Percentiles rank a stretch among this genome's conserved stretches.
These are phyloP conservation scores for Lipomyces starkeyi DNA, from an alignment of 805 yeast genomes.

Conservation along the genomic window DNA sequence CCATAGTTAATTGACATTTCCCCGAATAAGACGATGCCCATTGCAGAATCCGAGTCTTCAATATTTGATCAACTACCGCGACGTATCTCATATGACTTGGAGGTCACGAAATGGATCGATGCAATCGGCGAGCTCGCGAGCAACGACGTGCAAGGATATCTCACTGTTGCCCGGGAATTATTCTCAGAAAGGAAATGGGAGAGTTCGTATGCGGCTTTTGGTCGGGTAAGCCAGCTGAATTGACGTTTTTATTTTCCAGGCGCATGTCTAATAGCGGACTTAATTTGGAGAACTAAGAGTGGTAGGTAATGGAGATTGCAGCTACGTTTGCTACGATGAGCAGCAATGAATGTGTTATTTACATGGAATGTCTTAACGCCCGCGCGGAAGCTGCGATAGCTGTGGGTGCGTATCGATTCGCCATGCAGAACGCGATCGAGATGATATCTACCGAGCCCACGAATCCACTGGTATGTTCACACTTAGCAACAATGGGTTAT, in stretches of 20 bases:
- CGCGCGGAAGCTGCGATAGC: slow-evolving; percentile 1
- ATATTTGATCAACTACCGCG: slow-evolving; percentile 1
- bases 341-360: neutral
- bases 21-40: neutral
- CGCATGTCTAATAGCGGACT: neutral
- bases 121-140: neutral
- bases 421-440: neutral
- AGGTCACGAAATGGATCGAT: slow-evolving; percentile 1
- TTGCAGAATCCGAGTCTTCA: slow-evolving; percentile 1
- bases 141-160: neutral
- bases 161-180: neutral
- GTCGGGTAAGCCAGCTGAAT: neutral
- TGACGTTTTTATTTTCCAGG: neutral
- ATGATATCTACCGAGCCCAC: neutral
- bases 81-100: slow-evolving; percentile 1
- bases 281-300: neutral
- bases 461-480: neutral
- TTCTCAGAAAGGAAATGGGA: neutral
- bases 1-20: too few relatives aligned
- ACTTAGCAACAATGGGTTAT: neutral
- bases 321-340: neutral
- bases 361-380: neutral
- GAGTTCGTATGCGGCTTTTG: neutral
- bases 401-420: neutral
- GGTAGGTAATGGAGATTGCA: slow-evolving; percentile 1